These are phyloP conservation scores for Pichia sp. DNA, from an alignment of 1,139 yeast species.

Conservation along the genomic window DNA sequence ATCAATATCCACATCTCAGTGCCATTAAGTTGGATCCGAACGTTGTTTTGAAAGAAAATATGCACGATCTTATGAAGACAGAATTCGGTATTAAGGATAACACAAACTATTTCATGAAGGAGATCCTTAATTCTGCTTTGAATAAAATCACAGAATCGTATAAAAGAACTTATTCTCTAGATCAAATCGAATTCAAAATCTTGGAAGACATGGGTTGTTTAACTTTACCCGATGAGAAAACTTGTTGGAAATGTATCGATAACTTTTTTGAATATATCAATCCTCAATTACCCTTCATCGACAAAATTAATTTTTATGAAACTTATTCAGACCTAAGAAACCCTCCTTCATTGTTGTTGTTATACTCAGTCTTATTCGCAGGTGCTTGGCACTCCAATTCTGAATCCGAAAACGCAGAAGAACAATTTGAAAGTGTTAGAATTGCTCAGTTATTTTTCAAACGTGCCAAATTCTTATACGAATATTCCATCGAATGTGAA, in stretches of 20 bases:
- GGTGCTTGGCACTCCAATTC: constrained; percentile 45
- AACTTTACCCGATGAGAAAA: constrained; percentile 58
- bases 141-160: constrained; percentile 31
- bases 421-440: constrained; percentile 25
- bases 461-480: constrained; percentile 76
- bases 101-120: constrained; percentile 19
- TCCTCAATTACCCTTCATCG: constrained; percentile 71
- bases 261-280: constrained; percentile 49
- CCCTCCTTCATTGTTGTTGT: constrained; percentile 65
- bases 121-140: constrained; percentile 27
- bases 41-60: constrained; percentile 23
- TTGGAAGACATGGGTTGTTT: constrained; percentile 72
- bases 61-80: constrained; percentile 16
- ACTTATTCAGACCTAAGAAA: constrained; percentile 56
- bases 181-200: constrained; percentile 48
- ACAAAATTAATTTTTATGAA: constrained; percentile 60
- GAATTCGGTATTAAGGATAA: constrained; percentile 17
- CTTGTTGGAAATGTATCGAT: constrained; percentile 61
- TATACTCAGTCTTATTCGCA: constrained; percentile 68
- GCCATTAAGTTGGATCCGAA: constrained; percentile 21
- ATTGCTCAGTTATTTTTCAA: constrained; percentile 58
- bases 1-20: constrained; percentile 20
- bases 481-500: constrained; percentile 67
- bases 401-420: constrained; percentile 54
- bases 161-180: constrained; percentile 41